phyloP scores from a whole-genome alignment of 257 asterid species.

The Paulownia fortunei region DNA sequence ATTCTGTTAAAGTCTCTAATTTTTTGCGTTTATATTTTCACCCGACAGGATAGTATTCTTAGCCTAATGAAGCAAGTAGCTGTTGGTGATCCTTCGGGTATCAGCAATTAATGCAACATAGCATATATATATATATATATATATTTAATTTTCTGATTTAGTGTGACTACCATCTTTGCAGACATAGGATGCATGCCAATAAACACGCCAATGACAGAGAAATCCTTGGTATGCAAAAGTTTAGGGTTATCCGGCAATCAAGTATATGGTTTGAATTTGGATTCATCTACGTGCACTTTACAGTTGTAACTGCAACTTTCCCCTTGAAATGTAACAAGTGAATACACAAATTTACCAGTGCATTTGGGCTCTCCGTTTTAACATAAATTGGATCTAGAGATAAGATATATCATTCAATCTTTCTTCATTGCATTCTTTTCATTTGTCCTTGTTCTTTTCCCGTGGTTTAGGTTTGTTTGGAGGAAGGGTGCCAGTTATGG shows the following conservation, averaged over 20 bases:
- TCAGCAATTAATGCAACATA: constrained; percentile 32
- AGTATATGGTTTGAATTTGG: constrained; percentile 11
- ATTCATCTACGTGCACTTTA: neutral
- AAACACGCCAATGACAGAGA: constrained; percentile 52
- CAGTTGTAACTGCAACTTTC: neutral
- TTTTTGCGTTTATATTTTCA: neutral
- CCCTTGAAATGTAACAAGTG: neutral
- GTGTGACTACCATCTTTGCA: constrained; percentile 39
- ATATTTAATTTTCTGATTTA: constrained; percentile 17
- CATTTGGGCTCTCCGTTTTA: neutral
- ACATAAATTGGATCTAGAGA: neutral
- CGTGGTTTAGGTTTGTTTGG: neutral
- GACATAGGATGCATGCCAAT: constrained; percentile 48
- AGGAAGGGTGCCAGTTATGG: neutral
- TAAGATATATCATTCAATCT: neutral
- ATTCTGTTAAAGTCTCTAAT: constrained; percentile 11
- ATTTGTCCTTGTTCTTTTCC: neutral
- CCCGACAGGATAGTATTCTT: constrained; percentile 69
- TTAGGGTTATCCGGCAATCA: constrained; percentile 4
- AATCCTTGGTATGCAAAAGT: constrained; percentile 60
- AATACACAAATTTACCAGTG: neutral
- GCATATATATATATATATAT: neutral
- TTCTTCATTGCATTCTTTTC: neutral
- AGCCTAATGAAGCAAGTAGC: constrained; percentile 71
- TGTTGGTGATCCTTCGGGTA: constrained; percentile 65